Evolutionary conservation across 1,139 yeast species (phyloP).

Genomic region (Taphrina confusa): DNA sequence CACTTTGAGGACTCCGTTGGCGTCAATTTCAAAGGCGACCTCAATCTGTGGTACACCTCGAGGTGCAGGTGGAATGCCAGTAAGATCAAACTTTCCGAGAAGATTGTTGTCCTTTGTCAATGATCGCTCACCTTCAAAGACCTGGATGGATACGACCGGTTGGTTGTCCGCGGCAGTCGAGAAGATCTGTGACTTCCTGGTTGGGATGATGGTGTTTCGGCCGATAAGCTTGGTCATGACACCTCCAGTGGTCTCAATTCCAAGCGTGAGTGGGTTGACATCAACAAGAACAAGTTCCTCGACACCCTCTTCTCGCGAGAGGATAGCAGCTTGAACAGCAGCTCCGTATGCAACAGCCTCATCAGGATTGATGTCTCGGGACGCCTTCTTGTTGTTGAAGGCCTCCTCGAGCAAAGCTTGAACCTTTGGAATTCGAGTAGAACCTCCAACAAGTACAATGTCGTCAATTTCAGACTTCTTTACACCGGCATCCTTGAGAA

Average conservation of each 20-base stretch:
- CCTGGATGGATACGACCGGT: slow-evolving; percentile 94
- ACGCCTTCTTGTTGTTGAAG: slow-evolving; percentile 90
- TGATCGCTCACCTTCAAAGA: slow-evolving; percentile 96
- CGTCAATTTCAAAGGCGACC: slow-evolving; percentile 91
- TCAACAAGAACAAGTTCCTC: slow-evolving; percentile 86
- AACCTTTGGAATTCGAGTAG: slow-evolving; percentile 97
- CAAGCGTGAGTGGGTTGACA: slow-evolving; percentile 90
- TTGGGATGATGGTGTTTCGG: slow-evolving; percentile 96
- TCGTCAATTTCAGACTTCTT: slow-evolving; percentile 83
- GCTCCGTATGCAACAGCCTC: slow-evolving; percentile 98
- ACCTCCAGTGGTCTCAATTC: slow-evolving; percentile 98
- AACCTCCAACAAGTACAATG: slow-evolving; percentile 94
- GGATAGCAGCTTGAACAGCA: slow-evolving; percentile 95
- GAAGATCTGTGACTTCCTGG: slow-evolving; percentile 94
- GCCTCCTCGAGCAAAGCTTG: slow-evolving; percentile 82
- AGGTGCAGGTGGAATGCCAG: slow-evolving; percentile 97
- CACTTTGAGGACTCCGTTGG: slow-evolving; percentile 93
- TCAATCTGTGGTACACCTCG: slow-evolving; percentile 98
- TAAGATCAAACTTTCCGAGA: slow-evolving; percentile 91
- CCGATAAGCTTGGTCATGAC: slow-evolving; percentile 95
- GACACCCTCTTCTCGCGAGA: slow-evolving; percentile 79
- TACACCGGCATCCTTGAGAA: slow-evolving; percentile 82
- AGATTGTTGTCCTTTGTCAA: slow-evolving; percentile 92
- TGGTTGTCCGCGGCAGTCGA: slow-evolving; percentile 97
- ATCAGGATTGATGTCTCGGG: slow-evolving; percentile 95